These are phyloP conservation scores for Fusarium pseudoanthophilum DNA, from an alignment of 2,329 filamentous ascomycete genomes.

Conservation along the genomic window DNA sequence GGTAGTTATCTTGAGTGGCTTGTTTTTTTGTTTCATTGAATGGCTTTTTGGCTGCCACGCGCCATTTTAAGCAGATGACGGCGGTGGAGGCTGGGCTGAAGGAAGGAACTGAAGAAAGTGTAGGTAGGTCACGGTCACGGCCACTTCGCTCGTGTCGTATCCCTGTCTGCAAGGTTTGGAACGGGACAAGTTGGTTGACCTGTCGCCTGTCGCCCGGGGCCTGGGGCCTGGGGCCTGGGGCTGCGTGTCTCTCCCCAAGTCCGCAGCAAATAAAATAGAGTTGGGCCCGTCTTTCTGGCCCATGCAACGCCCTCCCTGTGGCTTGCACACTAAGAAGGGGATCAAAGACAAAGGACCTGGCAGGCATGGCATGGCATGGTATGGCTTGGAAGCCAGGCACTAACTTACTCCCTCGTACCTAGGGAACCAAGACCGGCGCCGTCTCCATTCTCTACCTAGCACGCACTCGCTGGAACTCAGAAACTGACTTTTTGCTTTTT, in stretches of 20 bases:
- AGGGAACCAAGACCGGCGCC: neutral
- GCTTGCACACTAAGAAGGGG: neutral
- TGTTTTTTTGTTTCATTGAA: neutral
- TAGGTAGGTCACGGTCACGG: neutral
- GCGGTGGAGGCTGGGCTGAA: slow-evolving; percentile 17
- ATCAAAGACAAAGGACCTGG: neutral
- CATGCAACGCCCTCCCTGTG: neutral
- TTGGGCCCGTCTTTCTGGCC: slow-evolving; percentile 33
- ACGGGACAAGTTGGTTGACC: slow-evolving; percentile 19
- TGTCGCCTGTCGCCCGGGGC: neutral
- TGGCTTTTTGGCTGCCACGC: slow-evolving; percentile 42
- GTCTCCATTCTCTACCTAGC: neutral
- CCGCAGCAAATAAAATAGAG: slow-evolving; percentile 38
- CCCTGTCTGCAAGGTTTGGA: slow-evolving; percentile 19
- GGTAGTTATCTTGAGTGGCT: slow-evolving; percentile 6
- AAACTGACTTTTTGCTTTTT: slow-evolving; percentile 4
- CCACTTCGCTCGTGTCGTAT: slow-evolving; percentile 20
- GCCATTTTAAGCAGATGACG: slow-evolving; percentile 31
- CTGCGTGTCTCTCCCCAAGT: neutral
- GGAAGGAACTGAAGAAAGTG: neutral
- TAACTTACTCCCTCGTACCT: slow-evolving; percentile 18
- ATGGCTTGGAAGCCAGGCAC: neutral
- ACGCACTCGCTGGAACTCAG: neutral
- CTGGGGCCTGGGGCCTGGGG: neutral
- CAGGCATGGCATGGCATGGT: neutral